Evolutionary conservation across 306 rosid genomes (phyloP).

Genomic region (Dryas alaskensis): DNA sequence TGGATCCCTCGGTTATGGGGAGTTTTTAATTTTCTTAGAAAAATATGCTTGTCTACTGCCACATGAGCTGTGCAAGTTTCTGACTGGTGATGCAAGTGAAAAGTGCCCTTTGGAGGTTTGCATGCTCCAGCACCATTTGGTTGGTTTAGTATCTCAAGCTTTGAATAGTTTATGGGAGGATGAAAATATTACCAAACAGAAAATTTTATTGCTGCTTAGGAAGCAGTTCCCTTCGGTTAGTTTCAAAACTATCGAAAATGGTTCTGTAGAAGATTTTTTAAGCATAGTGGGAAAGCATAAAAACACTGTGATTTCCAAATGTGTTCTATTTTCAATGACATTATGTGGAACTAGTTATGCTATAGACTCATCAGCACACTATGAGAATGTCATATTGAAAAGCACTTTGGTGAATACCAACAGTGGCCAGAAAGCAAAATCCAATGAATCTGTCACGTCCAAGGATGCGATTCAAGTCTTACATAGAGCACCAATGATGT

Average conservation of each 20-base stretch:
- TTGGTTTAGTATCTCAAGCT: slow-evolving; percentile 68
- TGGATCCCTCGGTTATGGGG: slow-evolving; percentile 74
- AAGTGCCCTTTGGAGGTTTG: slow-evolving; percentile 50
- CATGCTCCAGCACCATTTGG: slow-evolving; percentile 66
- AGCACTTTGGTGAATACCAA: slow-evolving; percentile 27
- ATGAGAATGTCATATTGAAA: slow-evolving; percentile 35
- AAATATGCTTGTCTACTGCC: slow-evolving; percentile 58
- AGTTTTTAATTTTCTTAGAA: slow-evolving; percentile 64
- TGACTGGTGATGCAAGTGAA: slow-evolving; percentile 38
- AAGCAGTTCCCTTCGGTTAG: slow-evolving; percentile 70
- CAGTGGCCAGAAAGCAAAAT: slow-evolving; percentile 27
- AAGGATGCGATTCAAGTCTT: slow-evolving; percentile 71
- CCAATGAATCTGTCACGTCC: slow-evolving; percentile 39
- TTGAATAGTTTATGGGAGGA: slow-evolving; percentile 58
- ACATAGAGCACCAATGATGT: slow-evolving; percentile 74
- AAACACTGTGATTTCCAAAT: slow-evolving; percentile 43
- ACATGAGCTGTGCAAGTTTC: slow-evolving; percentile 42
- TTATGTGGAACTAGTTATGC: slow-evolving; percentile 39
- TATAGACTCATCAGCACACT: slow-evolving; percentile 36
- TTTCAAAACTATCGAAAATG: slow-evolving; percentile 52
- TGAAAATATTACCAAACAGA: slow-evolving; percentile 47
- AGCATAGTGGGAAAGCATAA: slow-evolving; percentile 43
- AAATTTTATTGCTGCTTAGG: slow-evolving; percentile 55
- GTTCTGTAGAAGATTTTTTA: slow-evolving; percentile 53
- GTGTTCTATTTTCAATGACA: slow-evolving; percentile 70